These are phyloP conservation scores for Spinellus fusiger DNA, from an alignment of 192 early-diverging fungal species.

Conservation along the genomic window DNA sequence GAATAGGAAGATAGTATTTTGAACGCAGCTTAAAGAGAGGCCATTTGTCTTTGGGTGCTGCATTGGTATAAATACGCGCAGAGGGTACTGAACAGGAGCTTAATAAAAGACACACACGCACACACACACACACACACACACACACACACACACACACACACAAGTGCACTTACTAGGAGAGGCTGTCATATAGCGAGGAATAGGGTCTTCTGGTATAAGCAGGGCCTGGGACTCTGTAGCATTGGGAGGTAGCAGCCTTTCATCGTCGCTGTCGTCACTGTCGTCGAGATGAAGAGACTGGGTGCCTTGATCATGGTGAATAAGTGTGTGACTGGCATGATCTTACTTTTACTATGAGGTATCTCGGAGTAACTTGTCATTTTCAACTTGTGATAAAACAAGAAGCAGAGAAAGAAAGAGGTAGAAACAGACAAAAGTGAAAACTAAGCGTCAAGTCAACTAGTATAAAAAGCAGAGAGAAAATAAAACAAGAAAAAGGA, in stretches of 20 bases:
- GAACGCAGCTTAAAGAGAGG: slow-evolving; percentile 53
- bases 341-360: too few relatives aligned
- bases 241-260: slow-evolving; percentile 8
- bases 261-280: slow-evolving; percentile 22
- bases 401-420: too few relatives aligned
- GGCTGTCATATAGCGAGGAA: slow-evolving; percentile 24
- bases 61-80: slow-evolving; percentile 5
- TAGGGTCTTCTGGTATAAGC: slow-evolving; percentile 3
- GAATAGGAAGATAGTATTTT: slow-evolving; percentile 91
- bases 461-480: too few relatives aligned
- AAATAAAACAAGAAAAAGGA: too few relatives aligned
- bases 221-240: slow-evolving; percentile 1
- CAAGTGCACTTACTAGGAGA: slow-evolving; percentile 22
- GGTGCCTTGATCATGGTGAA: neutral
- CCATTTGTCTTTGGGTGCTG: slow-evolving; percentile 27
- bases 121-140: neutral
- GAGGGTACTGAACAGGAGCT: slow-evolving; percentile 11
- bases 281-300: too few relatives aligned
- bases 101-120: neutral
- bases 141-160: neutral
- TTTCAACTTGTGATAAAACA: too few relatives aligned
- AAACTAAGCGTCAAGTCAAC: too few relatives aligned
- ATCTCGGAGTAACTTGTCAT: too few relatives aligned
- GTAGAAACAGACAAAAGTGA: too few relatives aligned
- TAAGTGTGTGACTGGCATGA: too few relatives aligned